Base-by-base conservation (phyloP, 441 rosid genomes). In the Pelargonium cotyledonis region DNA sequence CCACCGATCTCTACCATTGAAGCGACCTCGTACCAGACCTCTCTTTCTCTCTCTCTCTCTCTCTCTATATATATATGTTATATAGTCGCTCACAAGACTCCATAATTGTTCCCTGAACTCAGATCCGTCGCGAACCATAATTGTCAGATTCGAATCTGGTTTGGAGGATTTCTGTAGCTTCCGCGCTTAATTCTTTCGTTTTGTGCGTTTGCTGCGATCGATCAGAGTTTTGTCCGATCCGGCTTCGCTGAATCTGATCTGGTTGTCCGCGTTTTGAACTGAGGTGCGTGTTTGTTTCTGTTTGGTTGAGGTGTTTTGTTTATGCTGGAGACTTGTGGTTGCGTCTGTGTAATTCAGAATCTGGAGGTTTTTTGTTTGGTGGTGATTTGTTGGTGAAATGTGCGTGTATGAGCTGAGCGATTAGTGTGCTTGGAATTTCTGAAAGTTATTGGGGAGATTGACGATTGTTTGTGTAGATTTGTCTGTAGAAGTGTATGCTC, bases 121-220 rank as follows among this genome's bases (percentile, higher is more conserved):
- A 58, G 63, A 58, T 58, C 63, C 63, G 8, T 58, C 63, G 31
- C 31, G 31, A 9, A 58, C 63, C 63, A 12, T 12, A 57, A 57
- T 57, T 57, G 29, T 57, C 63, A 6, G 63, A 8, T 18, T 57
- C 63, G 63, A 21, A 57, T 57, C 31, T 58, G 63, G 23, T 58
- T 58, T 19, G 6, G 63, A 8, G 63, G 63, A 4, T 57, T 57
- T 57, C 14, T 26, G 31, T 58, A 3, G 63, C 63, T 58, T 8
- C 63, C 63, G 10, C 8, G 11, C 31, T 26, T 10, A 9, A 9
- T 21, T 21, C 31, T 58, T 2, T 26, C 31, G 23, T 58, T 58
- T 3, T 58, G 60, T 53, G 60, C 60, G 16, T 53, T 58, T 23
- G 10, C 29, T 9, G 21, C 3, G 10, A 58, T 9, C 31, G 21